A percentile compares a stretch with the other conserved stretches of the same genome.
Conservation (phyloP, 2,329 filamentous ascomycete genomes). For the Diaporthe sp. region DNA sequence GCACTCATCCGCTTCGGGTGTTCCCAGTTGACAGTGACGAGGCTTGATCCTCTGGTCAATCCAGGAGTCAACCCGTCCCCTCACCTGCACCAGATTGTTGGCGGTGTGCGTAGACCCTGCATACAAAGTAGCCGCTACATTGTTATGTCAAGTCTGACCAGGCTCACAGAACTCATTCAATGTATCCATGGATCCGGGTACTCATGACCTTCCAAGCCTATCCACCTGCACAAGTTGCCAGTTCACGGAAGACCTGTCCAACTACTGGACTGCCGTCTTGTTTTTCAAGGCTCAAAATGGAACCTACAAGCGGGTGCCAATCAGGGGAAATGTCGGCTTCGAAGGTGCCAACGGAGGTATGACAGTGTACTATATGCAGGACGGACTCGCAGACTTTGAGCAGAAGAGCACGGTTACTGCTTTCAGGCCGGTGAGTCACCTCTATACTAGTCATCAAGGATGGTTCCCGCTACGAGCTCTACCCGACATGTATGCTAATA, state of each 20-base stretch:
- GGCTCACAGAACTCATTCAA: constrained; percentile 41
- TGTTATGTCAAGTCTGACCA: background rate
- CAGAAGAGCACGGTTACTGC: constrained; percentile 55
- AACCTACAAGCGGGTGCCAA: constrained; percentile 48
- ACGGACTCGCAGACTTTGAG: constrained; percentile 53
- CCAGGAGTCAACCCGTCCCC: constrained; percentile 41
- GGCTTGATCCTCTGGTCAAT: constrained; percentile 47
- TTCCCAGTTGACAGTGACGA: constrained; percentile 61
- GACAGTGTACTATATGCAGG: constrained; percentile 57
- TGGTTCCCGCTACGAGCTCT: rapidly evolving
- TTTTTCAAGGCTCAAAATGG: constrained; percentile 43
- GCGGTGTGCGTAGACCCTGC: constrained; percentile 31
- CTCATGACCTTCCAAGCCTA: constrained; percentile 44
- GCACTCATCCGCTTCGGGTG: constrained; percentile 58
- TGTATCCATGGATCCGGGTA: constrained; percentile 47
- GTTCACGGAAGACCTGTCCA: constrained; percentile 49
- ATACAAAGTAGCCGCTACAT: background rate
- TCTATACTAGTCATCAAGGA: background rate
- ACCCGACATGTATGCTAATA: background rate
- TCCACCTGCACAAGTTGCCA: constrained; percentile 52
- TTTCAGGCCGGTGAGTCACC: constrained; percentile 48
- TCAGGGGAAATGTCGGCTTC: constrained; percentile 24
- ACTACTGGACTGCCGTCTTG: constrained; percentile 50
- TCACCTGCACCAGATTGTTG: constrained; percentile 44
- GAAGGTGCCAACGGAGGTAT: constrained; percentile 53